These are phyloP conservation scores for Mitragyna speciosa DNA, from an alignment of 257 asterid genomes.

Conservation along the genomic window DNA sequence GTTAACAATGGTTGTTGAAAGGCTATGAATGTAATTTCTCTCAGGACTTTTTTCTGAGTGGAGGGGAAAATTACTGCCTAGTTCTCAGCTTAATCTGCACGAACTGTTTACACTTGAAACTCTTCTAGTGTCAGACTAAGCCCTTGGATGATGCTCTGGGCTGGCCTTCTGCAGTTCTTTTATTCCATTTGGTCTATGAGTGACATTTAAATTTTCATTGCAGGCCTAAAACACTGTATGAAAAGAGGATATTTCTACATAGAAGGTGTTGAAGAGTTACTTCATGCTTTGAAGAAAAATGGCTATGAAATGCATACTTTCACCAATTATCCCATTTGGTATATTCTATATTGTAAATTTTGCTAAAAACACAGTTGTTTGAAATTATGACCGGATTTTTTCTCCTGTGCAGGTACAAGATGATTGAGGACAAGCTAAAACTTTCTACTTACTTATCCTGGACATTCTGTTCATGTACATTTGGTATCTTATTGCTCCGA, in stretches of 20 bases:
- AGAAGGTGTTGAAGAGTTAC: slow-evolving; percentile 75
- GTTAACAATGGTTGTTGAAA: not conserved
- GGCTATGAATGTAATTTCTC: not conserved
- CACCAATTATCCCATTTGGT: slow-evolving; percentile 96
- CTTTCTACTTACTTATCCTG: slow-evolving; percentile 82
- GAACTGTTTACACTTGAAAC: not conserved
- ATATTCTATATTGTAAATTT: slow-evolving; percentile 22
- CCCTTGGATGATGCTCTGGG: not conserved
- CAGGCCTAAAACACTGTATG: slow-evolving; percentile 89
- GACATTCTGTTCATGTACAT: slow-evolving; percentile 93
- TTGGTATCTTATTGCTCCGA: slow-evolving; percentile 47
- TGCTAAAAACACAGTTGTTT: slow-evolving; percentile 16
- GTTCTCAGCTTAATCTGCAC: not conserved
- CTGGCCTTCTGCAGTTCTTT: slow-evolving; percentile 8
- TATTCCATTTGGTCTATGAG: slow-evolving; percentile 6
- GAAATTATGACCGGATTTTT: slow-evolving; percentile 17
- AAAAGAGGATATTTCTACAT: slow-evolving; percentile 68
- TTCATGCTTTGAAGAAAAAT: slow-evolving; percentile 58
- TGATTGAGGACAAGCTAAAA: slow-evolving; percentile 81
- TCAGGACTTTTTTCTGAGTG: too few relatives aligned
- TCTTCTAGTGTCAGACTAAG: not conserved
- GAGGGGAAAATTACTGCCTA: not conserved
- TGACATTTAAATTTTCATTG: slow-evolving; percentile 14
- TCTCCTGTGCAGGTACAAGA: slow-evolving; percentile 59
- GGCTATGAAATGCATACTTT: slow-evolving; percentile 88